phyloP scores from a whole-genome alignment of 805 yeast species.

The Hanseniaspora thailandica region DNA sequence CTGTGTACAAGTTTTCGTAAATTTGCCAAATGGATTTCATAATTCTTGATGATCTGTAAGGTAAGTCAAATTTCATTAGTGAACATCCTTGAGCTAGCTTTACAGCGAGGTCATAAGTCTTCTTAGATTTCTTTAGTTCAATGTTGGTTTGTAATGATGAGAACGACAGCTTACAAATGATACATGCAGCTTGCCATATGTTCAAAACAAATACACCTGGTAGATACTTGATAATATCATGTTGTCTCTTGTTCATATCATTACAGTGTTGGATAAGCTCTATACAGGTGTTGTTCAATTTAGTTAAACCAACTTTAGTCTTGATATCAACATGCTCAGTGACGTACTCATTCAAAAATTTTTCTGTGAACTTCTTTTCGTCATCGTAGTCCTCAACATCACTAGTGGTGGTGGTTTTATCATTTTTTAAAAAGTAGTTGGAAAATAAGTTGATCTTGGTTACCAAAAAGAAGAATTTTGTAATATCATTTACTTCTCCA shows the following conservation, averaged over 20 bases:
- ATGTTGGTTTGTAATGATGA: slow-evolving; percentile 57
- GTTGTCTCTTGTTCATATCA: slow-evolving; percentile 46
- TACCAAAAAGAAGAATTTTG: slow-evolving; percentile 56
- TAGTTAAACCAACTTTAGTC: slow-evolving; percentile 58
- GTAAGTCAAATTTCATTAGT: slow-evolving; percentile 79
- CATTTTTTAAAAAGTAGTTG: slow-evolving; percentile 59
- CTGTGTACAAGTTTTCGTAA: slow-evolving; percentile 55
- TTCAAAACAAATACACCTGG: slow-evolving; percentile 75
- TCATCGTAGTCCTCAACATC: background rate
- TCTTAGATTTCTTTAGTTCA: slow-evolving; percentile 62
- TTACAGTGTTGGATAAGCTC: slow-evolving; percentile 58
- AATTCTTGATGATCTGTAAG: slow-evolving; percentile 84
- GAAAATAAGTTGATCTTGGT: slow-evolving; percentile 75
- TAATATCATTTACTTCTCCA: slow-evolving; percentile 48
- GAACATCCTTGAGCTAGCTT: slow-evolving; percentile 66
- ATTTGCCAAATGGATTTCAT: slow-evolving; percentile 91
- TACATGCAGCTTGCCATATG: slow-evolving; percentile 86
- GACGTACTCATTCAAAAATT: background rate
- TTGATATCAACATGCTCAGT: slow-evolving; percentile 35
- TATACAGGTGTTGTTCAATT: slow-evolving; percentile 69
- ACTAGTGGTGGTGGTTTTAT: slow-evolving; percentile 5
- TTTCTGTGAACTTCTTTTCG: slow-evolving; percentile 3
- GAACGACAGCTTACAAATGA: slow-evolving; percentile 66
- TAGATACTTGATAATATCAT: slow-evolving; percentile 56
- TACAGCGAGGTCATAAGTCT: slow-evolving; percentile 55